Percentiles rank a stretch among this genome's conserved stretches.
Conservation (phyloP, 257 asterid genomes). For the Eustoma russellianum region DNA sequence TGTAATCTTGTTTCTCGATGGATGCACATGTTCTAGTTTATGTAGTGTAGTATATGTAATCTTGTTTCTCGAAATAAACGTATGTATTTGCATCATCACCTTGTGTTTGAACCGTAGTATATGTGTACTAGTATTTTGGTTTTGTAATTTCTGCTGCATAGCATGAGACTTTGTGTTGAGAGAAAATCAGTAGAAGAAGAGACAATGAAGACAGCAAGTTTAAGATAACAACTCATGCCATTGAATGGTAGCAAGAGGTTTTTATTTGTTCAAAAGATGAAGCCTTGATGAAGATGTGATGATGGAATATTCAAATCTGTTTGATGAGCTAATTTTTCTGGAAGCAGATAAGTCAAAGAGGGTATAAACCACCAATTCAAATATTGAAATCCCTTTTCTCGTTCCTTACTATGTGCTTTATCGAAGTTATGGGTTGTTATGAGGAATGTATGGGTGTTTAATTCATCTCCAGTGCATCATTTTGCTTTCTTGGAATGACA, state of each 20-base stretch:
- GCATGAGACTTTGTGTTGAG: constrained; percentile 26
- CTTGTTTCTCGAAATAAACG: no score
- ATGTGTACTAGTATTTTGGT: no score
- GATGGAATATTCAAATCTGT: neutral
- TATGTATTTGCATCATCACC: no score
- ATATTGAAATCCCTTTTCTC: constrained; percentile 16
- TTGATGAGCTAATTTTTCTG: constrained; percentile 22
- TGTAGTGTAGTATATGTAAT: no score
- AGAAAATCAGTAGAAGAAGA: constrained; percentile 33
- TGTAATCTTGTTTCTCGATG: no score
- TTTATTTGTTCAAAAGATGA: neutral
- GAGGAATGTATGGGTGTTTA: no score
- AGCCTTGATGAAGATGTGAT: neutral
- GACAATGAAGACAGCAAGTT: constrained; percentile 19
- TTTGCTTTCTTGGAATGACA: no score
- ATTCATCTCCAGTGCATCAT: no score
- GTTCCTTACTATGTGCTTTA: constrained; percentile 53
- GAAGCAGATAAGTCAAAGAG: constrained; percentile 1
- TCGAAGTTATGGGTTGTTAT: no score
- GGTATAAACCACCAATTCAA: constrained; percentile 33
- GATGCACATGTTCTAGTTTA: no score
- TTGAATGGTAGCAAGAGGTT: constrained; percentile 6
- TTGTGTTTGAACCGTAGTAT: no score
- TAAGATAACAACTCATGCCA: constrained; percentile 27
- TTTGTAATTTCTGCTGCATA: constrained; percentile 29